phyloP scores from a whole-genome alignment of 176 grass and related monocot species.

The Aegilops sharonensis region DNA sequence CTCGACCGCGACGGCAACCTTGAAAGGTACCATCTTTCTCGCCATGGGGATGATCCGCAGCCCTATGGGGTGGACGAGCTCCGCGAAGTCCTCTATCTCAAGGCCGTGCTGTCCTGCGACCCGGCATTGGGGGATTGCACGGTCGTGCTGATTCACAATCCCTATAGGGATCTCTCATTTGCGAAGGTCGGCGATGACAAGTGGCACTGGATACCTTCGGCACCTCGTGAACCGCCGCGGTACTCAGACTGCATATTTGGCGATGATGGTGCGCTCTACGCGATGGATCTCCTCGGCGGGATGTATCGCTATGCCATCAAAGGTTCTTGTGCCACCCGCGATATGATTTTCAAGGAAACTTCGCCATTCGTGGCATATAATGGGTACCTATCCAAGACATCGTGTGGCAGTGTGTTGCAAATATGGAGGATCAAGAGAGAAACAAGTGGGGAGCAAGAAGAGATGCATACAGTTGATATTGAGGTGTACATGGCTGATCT shows the following conservation, averaged over 20 bases:
- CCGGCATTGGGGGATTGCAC: background rate
- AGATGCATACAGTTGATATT: background rate
- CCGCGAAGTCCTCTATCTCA: background rate
- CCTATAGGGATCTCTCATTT: background rate
- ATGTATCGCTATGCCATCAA: background rate
- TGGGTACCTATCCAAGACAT: background rate
- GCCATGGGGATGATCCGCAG: background rate
- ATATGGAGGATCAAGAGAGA: background rate
- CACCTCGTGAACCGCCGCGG: background rate
- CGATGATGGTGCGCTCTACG: background rate
- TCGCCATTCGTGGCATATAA: background rate
- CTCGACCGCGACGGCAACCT: background rate
- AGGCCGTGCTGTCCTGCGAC: background rate
- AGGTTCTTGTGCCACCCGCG: background rate
- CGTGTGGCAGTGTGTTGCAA: background rate
- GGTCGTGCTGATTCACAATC: background rate
- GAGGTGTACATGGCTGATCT: background rate
- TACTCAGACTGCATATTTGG: background rate
- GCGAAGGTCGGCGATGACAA: background rate
- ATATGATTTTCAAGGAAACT: background rate
- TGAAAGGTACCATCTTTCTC: background rate
- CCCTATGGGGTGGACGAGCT: background rate
- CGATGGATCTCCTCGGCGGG: background rate
- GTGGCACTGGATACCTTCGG: background rate
- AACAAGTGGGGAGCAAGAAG: background rate